These are phyloP conservation scores for Mycena olivaceomarginata DNA, from an alignment of 768 basidiomycete species.

Conservation along the genomic window DNA sequence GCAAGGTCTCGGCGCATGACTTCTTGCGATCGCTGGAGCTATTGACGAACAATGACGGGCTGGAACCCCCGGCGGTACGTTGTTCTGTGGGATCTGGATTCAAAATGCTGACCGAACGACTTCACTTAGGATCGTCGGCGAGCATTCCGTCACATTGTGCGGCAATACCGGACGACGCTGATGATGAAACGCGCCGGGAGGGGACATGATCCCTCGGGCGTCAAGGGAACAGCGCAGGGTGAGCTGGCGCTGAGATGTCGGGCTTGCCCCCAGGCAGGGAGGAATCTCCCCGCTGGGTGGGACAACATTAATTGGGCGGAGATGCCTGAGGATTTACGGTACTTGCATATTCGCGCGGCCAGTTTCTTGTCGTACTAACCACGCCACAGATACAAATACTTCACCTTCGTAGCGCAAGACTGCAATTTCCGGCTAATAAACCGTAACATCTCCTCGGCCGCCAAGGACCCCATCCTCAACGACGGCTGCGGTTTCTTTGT, in stretches of 20 bases:
- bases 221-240: neutral
- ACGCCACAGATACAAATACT: conserved; percentile 8
- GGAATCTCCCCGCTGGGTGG: neutral
- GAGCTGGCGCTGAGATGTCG: neutral
- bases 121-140: conserved; percentile 11
- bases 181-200: conserved; percentile 3
- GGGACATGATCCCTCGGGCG: neutral
- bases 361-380: neutral
- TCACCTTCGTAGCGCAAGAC: neutral
- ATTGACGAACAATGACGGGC: conserved; percentile 28
- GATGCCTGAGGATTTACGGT: conserved; percentile 16
- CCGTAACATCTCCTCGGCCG: neutral
- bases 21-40: conserved; percentile 10
- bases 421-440: conserved; percentile 16
- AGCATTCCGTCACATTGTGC: conserved; percentile 11
- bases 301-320: neutral
- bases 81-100: too few species aligned
- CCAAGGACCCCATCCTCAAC: conserved; percentile 7
- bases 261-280: neutral
- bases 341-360: too few species aligned
- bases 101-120: too few species aligned
- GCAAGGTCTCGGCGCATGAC: conserved; percentile 21
- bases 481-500: conserved; percentile 8
- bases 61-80: conserved; percentile 11
- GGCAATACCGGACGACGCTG: neutral